Evolutionary conservation across 2,329 filamentous ascomycete species (phyloP).

Genomic region (Didymosphaeria variabile): DNA sequence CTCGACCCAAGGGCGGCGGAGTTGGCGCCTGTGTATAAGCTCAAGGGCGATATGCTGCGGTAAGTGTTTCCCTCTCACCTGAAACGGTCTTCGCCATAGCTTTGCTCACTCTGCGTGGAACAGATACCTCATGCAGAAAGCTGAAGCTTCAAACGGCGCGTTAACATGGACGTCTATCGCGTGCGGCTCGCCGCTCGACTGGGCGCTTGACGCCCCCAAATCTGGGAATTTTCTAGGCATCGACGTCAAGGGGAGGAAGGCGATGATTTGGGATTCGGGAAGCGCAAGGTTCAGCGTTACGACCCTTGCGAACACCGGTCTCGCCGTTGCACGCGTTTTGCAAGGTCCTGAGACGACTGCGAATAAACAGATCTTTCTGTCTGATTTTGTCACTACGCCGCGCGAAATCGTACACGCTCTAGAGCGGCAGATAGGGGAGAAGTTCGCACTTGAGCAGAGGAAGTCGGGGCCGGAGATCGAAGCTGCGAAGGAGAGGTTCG

Average conservation of each 20-base stretch:
- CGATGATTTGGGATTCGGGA: constrained; percentile 33
- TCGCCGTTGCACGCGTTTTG: constrained; percentile 29
- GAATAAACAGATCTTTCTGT: constrained; percentile 36
- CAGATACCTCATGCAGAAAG: no score
- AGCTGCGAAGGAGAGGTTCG: constrained; percentile 21
- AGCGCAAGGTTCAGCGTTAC: constrained; percentile 27
- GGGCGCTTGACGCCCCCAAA: constrained; percentile 28
- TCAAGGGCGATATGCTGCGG: constrained; percentile 31
- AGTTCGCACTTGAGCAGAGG: no score
- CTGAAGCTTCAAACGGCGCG: constrained; percentile 22
- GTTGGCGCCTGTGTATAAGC: constrained; percentile 48
- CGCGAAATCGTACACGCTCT: no score
- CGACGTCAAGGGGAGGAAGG: constrained; percentile 26
- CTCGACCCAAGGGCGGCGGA: constrained; percentile 37
- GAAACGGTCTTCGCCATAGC: no score
- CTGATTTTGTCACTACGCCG: constrained; percentile 26
- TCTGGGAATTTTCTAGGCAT: constrained; percentile 31
- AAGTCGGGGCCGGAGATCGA: constrained; percentile 7
- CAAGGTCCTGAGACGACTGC: constrained; percentile 16
- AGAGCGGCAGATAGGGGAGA: no score
- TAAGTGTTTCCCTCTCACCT: no score
- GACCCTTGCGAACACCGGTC: constrained; percentile 28
- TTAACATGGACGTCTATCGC: constrained; percentile 32
- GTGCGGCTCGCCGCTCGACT: constrained; percentile 38
- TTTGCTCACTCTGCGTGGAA: no score